phyloP scores from a whole-genome alignment of 352 stramenopile species.

The Heterotrichella gracilis region DNA sequence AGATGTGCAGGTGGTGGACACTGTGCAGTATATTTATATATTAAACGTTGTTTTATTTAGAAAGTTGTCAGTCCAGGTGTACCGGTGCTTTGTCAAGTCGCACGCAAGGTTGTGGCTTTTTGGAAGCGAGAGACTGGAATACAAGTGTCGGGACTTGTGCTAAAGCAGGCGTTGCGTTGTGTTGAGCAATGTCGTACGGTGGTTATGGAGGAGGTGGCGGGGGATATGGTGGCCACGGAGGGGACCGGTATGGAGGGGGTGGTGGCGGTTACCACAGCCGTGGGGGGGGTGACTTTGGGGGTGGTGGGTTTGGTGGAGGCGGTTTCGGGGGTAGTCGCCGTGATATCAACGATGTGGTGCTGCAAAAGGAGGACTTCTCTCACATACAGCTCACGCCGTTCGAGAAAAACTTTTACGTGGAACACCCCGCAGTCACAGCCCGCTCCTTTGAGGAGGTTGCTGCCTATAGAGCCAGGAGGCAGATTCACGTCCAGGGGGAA shows the following conservation, averaged over 20 bases:
- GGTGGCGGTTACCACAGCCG: constrained; percentile 13
- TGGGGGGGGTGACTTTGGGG: constrained; percentile 13
- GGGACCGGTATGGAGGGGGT: constrained; percentile 1
- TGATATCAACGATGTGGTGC: too few relatives aligned
- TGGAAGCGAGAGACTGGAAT: too few relatives aligned
- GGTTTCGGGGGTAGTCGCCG: neutral
- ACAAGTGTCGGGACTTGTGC: too few relatives aligned
- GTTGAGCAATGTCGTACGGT: too few relatives aligned
- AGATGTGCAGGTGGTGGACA: too few relatives aligned
- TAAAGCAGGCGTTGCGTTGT: too few relatives aligned
- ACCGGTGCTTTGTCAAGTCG: too few relatives aligned
- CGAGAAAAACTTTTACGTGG: constrained; percentile 24
- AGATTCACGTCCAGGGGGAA: constrained; percentile 64
- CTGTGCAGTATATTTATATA: too few relatives aligned
- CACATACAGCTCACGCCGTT: constrained; percentile 18
- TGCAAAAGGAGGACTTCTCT: too few relatives aligned
- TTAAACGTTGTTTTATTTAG: too few relatives aligned
- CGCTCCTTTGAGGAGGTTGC: constrained; percentile 50
- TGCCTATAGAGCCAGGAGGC: constrained; percentile 50
- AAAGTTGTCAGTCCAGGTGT: too few relatives aligned
- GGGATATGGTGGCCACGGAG: neutral
- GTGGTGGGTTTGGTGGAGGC: constrained; percentile 4
- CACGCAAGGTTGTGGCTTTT: too few relatives aligned
- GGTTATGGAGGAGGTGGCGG: neutral
- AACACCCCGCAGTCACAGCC: constrained; percentile 78